Evolutionary conservation across 805 yeast genomes (phyloP).

Genomic region (Wickerhamomyces bisporus): DNA sequence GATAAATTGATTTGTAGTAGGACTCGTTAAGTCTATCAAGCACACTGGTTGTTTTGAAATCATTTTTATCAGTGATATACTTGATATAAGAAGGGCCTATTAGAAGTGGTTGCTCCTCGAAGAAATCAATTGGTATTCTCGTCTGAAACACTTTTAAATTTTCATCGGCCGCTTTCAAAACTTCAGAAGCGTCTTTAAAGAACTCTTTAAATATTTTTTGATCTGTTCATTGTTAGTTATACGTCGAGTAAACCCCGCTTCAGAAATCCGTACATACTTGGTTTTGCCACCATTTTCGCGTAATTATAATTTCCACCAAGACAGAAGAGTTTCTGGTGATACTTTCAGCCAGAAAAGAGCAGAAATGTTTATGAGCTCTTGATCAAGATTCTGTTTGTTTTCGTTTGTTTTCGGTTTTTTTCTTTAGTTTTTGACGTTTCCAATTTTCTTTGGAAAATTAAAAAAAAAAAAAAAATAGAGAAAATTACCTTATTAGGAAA

Average conservation of each 20-base stretch:
- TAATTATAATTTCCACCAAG: no score
- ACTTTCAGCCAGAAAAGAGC: no score
- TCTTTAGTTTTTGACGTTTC: neutral
- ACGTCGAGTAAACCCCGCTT: no score
- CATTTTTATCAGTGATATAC: slow-evolving; percentile 3
- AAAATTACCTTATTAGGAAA: neutral
- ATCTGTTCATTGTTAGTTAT: slow-evolving; percentile 5
- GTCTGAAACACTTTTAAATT: slow-evolving; percentile 10
- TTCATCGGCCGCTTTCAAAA: slow-evolving; percentile 13
- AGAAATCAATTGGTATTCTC: slow-evolving; percentile 13
- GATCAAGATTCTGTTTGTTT: no score
- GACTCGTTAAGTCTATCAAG: slow-evolving; percentile 31
- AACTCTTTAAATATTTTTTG: slow-evolving; percentile 5
- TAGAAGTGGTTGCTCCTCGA: slow-evolving; percentile 14
- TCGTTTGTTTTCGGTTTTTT: neutral
- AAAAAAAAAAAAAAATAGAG: neutral
- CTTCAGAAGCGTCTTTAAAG: slow-evolving; percentile 3
- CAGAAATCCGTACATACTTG: neutral
- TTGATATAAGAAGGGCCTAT: slow-evolving; percentile 6
- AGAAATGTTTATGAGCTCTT: no score
- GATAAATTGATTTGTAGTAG: slow-evolving; percentile 42
- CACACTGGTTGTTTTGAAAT: slow-evolving; percentile 34
- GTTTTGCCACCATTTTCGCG: neutral
- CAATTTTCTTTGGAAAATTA: neutral
- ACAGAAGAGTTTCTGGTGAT: no score